Percentiles rank a stretch among this genome's conserved stretches.
Conservation (phyloP, 2,329 filamentous ascomycete species). For the Periconia macrospinosa region DNA sequence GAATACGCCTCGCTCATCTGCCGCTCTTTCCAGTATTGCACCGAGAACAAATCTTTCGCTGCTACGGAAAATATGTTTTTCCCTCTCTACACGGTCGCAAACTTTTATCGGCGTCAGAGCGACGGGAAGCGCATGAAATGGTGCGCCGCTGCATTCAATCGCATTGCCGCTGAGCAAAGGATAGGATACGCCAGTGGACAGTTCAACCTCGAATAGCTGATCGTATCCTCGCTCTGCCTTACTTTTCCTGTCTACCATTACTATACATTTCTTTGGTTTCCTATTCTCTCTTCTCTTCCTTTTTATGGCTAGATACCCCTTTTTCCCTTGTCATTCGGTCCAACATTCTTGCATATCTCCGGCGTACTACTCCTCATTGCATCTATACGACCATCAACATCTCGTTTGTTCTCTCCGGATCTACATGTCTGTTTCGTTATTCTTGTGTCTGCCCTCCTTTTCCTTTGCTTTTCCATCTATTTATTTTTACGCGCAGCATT, state of each 20-base stretch:
- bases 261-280: not conserved
- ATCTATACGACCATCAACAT: too few species aligned
- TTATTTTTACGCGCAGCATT: too few species aligned
- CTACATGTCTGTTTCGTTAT: too few species aligned
- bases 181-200: constrained; percentile 9
- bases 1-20: constrained; percentile 22
- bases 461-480: too few species aligned
- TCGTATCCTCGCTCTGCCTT: not conserved
- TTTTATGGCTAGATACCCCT: not conserved
- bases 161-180: constrained; percentile 16
- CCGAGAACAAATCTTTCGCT: constrained; percentile 15
- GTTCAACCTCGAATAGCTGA: constrained; percentile 1
- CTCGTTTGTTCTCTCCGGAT: too few species aligned
- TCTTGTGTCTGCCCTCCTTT: too few species aligned
- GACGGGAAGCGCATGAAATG: constrained; percentile 17
- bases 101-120: constrained; percentile 14
- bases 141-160: constrained; percentile 13
- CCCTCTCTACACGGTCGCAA: constrained; percentile 12
- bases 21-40: constrained; percentile 21
- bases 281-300: not conserved
- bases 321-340: not conserved
- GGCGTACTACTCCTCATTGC: too few species aligned
- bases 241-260: not conserved
- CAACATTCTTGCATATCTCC: too few species aligned
- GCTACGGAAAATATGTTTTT: constrained; percentile 21